Percentiles rank a stretch among this genome's conserved stretches.
phyloP scores from a whole-genome alignment of 345 rosid species.

The Mallotus nudiflorus region DNA sequence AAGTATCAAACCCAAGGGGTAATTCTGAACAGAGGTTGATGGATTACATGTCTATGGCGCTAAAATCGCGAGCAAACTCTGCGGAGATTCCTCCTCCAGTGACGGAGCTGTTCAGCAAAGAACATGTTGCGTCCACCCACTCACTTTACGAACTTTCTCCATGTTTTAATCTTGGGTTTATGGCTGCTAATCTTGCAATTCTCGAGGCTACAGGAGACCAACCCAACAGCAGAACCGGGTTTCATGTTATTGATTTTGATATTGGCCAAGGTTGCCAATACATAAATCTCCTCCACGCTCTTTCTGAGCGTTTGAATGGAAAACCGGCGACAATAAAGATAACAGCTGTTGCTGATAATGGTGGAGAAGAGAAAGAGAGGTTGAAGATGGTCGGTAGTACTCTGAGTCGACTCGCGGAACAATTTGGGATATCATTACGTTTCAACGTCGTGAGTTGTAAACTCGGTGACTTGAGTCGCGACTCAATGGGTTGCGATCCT shows the following conservation, averaged over 20 bases:
- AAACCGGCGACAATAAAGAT: conserved; percentile 46
- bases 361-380: conserved; percentile 46
- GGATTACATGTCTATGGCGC: conserved; percentile 60
- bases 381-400: conserved; percentile 43
- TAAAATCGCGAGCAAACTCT: conserved; percentile 55
- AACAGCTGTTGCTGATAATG: conserved; percentile 61
- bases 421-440: conserved; percentile 42
- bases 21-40: conserved; percentile 73
- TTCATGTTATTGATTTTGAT: conserved; percentile 86
- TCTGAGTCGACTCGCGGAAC: conserved; percentile 45
- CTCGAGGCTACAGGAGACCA: conserved; percentile 58
- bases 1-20: conserved; percentile 47
- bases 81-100: conserved; percentile 52
- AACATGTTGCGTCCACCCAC: conserved; percentile 59
- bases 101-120: conserved; percentile 55
- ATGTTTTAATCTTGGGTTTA: conserved; percentile 78
- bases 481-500: conserved; percentile 61
- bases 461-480: conserved; percentile 59
- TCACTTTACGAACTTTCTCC: conserved; percentile 68
- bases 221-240: conserved; percentile 23
- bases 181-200: conserved; percentile 87
- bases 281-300: conserved; percentile 62
- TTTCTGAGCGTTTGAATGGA: conserved; percentile 46
- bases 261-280: conserved; percentile 81
- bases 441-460: conserved; percentile 45